Percentiles rank a stretch among this genome's conserved stretches.
Evolutionary conservation across 116 monocot genomes (phyloP).

Genomic region (Iris pallida): DNA sequence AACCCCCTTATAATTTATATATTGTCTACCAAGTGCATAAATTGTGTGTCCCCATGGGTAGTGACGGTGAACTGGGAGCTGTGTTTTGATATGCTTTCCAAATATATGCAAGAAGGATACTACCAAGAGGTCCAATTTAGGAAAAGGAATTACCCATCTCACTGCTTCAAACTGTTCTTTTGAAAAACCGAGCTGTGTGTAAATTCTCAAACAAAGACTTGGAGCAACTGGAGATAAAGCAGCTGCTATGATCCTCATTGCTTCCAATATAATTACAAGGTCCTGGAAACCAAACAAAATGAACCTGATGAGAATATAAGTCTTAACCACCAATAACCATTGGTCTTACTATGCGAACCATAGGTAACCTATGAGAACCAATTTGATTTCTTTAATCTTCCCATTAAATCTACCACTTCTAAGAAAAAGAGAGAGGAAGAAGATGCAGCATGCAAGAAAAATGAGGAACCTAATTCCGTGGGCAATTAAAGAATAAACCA

Average conservation of each 20-base stretch:
- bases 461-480: neutral
- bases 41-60: too few species aligned
- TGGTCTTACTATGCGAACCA: neutral
- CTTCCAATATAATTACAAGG: slow-evolving; percentile 88
- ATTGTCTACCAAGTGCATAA: too few species aligned
- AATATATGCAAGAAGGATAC: neutral
- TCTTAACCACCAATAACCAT: neutral
- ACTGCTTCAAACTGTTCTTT: slow-evolving; percentile 65
- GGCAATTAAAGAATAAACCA: neutral
- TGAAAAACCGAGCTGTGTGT: slow-evolving; percentile 82
- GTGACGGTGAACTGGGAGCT: too few species aligned
- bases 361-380: neutral
- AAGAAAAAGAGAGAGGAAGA: neutral
- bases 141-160: slow-evolving; percentile 60
- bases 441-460: neutral
- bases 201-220: slow-evolving; percentile 68
- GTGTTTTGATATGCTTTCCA: neutral
- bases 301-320: neutral
- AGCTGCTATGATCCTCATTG: slow-evolving; percentile 85
- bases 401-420: neutral
- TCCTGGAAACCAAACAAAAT: slow-evolving; percentile 37
- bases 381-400: neutral
- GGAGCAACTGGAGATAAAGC: slow-evolving; percentile 85
- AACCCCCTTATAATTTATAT: too few species aligned
- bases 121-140: neutral